Conservation (phyloP, 2,329 filamentous ascomycete genomes). For the Penicillium vulpinum region DNA sequence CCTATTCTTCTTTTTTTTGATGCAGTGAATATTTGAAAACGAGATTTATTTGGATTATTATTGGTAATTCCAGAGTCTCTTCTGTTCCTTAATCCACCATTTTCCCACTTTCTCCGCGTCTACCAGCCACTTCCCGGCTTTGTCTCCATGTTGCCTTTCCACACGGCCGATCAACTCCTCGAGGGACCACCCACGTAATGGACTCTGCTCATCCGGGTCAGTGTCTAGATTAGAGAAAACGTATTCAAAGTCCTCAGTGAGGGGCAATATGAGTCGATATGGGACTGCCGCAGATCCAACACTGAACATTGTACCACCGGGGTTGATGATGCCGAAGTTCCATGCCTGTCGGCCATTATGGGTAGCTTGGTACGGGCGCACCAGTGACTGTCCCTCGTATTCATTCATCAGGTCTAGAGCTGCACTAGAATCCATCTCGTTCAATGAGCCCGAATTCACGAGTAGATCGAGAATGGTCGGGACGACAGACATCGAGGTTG, state of each 20-base stretch:
- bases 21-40: neutral
- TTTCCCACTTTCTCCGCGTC: conserved; percentile 37
- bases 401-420: conserved; percentile 44
- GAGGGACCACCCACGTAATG: conserved; percentile 34
- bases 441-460: conserved; percentile 42
- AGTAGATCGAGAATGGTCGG: conserved; percentile 50
- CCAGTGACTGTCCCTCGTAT: conserved; percentile 49
- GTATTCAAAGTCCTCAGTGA: conserved; percentile 66
- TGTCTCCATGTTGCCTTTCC: conserved; percentile 27
- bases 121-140: conserved; percentile 36
- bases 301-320: conserved; percentile 53
- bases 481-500: conserved; percentile 45
- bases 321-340: conserved; percentile 36
- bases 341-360: conserved; percentile 38
- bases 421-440: conserved; percentile 31
- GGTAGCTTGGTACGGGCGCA: conserved; percentile 40
- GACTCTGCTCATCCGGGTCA: conserved; percentile 35
- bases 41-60: neutral
- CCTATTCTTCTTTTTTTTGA: conserved; percentile 10
- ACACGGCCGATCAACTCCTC: conserved; percentile 28
- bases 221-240: conserved; percentile 35
- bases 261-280: conserved; percentile 68
- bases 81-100: conserved; percentile 41
- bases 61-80: conserved; percentile 27
- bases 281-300: conserved; percentile 74